Percentiles rank a stretch among this genome's conserved stretches.
phyloP scores from a whole-genome alignment of 1,139 yeast species.

The Yamadazyma conglobata region DNA sequence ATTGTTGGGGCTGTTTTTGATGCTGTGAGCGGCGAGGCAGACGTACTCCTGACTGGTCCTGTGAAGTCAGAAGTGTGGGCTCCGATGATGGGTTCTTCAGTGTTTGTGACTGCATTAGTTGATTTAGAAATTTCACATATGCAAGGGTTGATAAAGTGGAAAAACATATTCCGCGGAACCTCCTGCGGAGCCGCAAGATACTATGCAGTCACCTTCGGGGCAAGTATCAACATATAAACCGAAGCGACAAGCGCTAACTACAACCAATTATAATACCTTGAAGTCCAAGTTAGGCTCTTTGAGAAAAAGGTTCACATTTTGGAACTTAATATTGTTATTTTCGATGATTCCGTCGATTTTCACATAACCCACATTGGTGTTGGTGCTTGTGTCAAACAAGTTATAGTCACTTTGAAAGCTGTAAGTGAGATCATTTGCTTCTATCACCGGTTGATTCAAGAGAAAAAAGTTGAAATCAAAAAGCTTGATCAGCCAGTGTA shows the following conservation, averaged over 20 bases:
- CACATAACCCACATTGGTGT: conserved; percentile 10
- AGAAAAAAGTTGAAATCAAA: conserved; percentile 12
- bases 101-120: no score
- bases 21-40: no score
- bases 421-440: conserved; percentile 9
- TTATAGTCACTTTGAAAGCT: conserved; percentile 11
- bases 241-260: no score
- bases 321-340: conserved; percentile 13
- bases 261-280: conserved; percentile 5
- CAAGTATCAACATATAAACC: no score
- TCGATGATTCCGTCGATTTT: conserved; percentile 11
- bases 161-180: no score
- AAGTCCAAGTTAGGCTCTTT: conserved; percentile 10
- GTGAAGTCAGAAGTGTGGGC: no score
- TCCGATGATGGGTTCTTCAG: no score
- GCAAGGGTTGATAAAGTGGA: no score
- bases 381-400: conserved; percentile 3
- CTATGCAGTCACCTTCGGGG: no score
- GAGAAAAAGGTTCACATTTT: conserved; percentile 6
- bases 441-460: conserved; percentile 13
- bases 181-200: no score
- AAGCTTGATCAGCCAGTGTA: conserved; percentile 14
- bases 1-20: conserved; percentile 1
- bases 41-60: no score
- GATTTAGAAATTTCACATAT: no score